phyloP scores from a whole-genome alignment of 1,139 yeast genomes.

The Arxiozyma slooffiae region DNA sequence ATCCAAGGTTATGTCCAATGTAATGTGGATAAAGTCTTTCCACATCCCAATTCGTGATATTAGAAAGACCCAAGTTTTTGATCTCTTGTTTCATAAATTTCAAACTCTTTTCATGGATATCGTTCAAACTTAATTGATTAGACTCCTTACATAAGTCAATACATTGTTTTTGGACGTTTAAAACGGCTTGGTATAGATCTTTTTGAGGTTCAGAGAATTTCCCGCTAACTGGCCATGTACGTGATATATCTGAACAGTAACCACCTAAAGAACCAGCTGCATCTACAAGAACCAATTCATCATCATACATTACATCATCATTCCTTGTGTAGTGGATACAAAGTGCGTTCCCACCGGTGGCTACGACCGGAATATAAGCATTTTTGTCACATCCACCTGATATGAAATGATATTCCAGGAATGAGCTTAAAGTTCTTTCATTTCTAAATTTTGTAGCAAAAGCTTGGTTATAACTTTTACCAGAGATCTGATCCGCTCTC shows the following conservation, averaged over 20 bases:
- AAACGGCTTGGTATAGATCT: constrained; percentile 80
- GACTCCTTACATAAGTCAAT: constrained; percentile 49
- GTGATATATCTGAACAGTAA: constrained; percentile 88
- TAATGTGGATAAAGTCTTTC: constrained; percentile 78
- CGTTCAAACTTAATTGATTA: constrained; percentile 51
- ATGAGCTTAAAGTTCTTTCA: constrained; percentile 75
- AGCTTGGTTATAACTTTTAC: constrained; percentile 75
- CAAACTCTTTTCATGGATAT: constrained; percentile 65
- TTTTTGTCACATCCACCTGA: constrained; percentile 81
- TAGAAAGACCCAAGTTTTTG: constrained; percentile 57
- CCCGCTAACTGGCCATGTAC: constrained; percentile 87
- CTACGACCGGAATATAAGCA: constrained; percentile 94
- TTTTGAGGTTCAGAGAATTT: constrained; percentile 68
- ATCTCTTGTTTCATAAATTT: constrained; percentile 51
- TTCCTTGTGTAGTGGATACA: constrained; percentile 87
- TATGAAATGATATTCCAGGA: constrained; percentile 70
- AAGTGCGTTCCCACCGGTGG: constrained; percentile 79
- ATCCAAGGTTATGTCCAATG: constrained; percentile 89
- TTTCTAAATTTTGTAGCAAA: constrained; percentile 55
- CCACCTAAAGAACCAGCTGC: constrained; percentile 95
- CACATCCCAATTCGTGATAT: constrained; percentile 43
- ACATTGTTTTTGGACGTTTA: constrained; percentile 72
- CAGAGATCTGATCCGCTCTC: constrained; percentile 70
- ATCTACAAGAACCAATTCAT: constrained; percentile 83
- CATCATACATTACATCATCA: constrained; percentile 63